Evolutionary conservation across 768 basidiomycete species (phyloP).

Genomic region (Udeniomyces megalosporus): DNA sequence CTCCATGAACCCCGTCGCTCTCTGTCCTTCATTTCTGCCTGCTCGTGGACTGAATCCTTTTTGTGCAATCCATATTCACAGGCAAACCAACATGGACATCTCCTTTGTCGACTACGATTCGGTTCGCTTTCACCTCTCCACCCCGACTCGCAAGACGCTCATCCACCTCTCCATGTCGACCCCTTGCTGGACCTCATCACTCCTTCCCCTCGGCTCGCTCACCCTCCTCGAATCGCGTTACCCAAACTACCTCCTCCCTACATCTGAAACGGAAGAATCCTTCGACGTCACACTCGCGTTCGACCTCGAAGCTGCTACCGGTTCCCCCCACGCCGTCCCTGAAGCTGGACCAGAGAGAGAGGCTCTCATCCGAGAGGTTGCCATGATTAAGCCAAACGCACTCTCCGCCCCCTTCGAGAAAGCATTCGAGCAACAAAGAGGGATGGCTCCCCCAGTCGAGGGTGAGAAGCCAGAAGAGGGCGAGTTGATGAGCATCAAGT

Average conservation of each 20-base stretch:
- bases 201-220: too few relatives aligned
- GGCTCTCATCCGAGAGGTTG: conserved; percentile 59
- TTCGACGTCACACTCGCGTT: conserved; percentile 77
- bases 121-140: conserved; percentile 83
- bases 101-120: conserved; percentile 97
- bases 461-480: conserved; percentile 45
- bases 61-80: conserved; percentile 28
- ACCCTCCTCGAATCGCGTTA: too few relatives aligned
- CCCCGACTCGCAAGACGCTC: conserved; percentile 50
- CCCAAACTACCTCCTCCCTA: too few relatives aligned
- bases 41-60: neutral
- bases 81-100: conserved; percentile 80
- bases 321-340: conserved; percentile 4
- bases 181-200: conserved; percentile 75
- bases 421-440: conserved; percentile 67
- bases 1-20: neutral
- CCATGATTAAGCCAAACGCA: conserved; percentile 80
- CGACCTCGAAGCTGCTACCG: conserved; percentile 32
- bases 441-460: conserved; percentile 37
- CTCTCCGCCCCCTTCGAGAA: conserved; percentile 85
- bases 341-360: conserved; percentile 50
- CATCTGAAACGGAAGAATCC: conserved; percentile 43
- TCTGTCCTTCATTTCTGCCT: neutral
- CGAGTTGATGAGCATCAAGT: conserved; percentile 81
- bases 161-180: conserved; percentile 90